Conservation (phyloP, 2,329 filamentous ascomycete genomes). For the Microsporum ferrugineum region DNA sequence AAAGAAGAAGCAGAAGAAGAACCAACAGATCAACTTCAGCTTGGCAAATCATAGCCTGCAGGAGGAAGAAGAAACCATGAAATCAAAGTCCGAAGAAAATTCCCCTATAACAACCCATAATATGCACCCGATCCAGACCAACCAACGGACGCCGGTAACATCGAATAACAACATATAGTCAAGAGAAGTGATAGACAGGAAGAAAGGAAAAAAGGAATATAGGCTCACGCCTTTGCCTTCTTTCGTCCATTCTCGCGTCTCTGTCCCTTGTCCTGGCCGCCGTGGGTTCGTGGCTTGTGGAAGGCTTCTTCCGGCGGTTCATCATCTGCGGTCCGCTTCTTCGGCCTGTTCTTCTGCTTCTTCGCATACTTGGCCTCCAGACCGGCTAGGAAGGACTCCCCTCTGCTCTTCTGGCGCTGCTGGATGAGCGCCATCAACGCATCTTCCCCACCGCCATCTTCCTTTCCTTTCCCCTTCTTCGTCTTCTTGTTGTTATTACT, state of each 20-base stretch:
- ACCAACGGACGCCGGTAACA: not conserved
- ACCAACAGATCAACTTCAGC: not conserved
- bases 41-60: not conserved
- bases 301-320: constrained; percentile 56
- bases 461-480: constrained; percentile 39
- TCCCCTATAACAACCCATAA: not conserved
- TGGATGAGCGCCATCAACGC: constrained; percentile 63
- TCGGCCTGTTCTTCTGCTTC: constrained; percentile 32
- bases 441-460: constrained; percentile 33
- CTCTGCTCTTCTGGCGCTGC: constrained; percentile 54
- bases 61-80: not conserved
- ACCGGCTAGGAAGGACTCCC: constrained; percentile 54
- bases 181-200: not conserved
- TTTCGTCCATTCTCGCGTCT: not conserved
- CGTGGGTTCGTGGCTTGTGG: constrained; percentile 13
- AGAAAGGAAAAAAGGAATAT: not conserved
- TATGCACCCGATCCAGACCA: not conserved
- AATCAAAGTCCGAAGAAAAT: not conserved
- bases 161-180: too few species aligned
- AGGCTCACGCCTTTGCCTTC: not conserved
- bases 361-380: constrained; percentile 63
- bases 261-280: not conserved
- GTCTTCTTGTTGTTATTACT: constrained; percentile 24
- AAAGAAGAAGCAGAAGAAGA: not conserved
- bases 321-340: constrained; percentile 34